phyloP scores from a whole-genome alignment of 2,329 filamentous ascomycete species.

The Nigrospora oryzae region DNA sequence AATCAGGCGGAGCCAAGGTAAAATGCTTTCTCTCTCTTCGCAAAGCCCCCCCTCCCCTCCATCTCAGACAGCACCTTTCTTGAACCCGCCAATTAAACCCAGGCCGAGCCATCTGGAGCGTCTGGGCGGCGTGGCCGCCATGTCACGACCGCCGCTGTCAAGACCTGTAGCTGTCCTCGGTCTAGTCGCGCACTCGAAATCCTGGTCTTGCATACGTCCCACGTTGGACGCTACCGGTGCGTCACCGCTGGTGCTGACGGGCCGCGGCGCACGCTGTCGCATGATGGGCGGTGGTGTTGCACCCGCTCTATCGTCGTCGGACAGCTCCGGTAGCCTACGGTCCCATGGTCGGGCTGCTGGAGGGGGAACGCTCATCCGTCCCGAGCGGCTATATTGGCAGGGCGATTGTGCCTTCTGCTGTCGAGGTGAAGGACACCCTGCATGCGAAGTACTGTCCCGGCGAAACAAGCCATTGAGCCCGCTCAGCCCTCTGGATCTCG shows the following conservation, averaged over 20 bases:
- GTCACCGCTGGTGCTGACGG: background rate
- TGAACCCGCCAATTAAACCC: constrained; percentile 16
- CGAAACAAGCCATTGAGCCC: constrained; percentile 1
- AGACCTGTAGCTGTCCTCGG: no score
- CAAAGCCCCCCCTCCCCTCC: background rate
- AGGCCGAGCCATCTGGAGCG: constrained; percentile 20
- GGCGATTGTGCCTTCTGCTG: background rate
- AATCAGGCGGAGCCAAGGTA: no score
- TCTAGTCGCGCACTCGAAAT: no score
- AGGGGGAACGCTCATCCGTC: constrained; percentile 19
- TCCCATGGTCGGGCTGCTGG: constrained; percentile 18
- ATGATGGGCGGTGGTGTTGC: constrained; percentile 50
- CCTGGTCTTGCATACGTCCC: no score
- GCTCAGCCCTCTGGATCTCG: constrained; percentile 37
- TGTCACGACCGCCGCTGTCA: no score
- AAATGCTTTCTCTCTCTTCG: no score
- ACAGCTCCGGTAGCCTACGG: constrained; percentile 28
- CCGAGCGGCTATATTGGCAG: constrained; percentile 6
- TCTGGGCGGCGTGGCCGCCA: constrained; percentile 3
- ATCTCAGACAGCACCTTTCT: constrained; percentile 12
- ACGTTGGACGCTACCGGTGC: no score
- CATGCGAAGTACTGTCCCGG: constrained; percentile 6
- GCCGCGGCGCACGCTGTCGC: constrained; percentile 24
- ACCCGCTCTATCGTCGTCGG: constrained; percentile 34
- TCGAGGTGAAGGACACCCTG: constrained; percentile 10